phyloP scores from a whole-genome alignment of 1,139 yeast species.

The Chernovozyma sophiae-reginae region DNA sequence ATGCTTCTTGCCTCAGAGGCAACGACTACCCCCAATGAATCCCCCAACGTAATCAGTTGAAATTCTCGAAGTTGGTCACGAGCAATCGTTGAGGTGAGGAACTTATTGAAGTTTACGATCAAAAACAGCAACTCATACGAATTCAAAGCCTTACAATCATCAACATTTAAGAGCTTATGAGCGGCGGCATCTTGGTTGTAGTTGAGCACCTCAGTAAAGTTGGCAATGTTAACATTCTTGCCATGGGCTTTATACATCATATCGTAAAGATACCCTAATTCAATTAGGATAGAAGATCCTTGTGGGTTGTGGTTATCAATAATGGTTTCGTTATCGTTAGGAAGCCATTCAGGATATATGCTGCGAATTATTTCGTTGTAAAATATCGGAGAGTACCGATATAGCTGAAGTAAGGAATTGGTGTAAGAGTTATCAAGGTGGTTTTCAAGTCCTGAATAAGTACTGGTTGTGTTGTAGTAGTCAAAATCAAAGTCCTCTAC shows the following conservation, averaged over 20 bases:
- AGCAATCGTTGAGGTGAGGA: conserved; percentile 23
- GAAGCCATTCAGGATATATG: conserved; percentile 56
- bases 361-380: conserved; percentile 60
- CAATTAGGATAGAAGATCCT: conserved; percentile 62
- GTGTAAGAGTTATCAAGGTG: conserved; percentile 79
- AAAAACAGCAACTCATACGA: conserved; percentile 35
- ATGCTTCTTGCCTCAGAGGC: conserved; percentile 4
- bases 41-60: not conserved
- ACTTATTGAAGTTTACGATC: conserved; percentile 56
- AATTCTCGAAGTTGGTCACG: not conserved
- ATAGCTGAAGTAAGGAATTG: conserved; percentile 78
- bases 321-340: conserved; percentile 31
- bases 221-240: conserved; percentile 63
- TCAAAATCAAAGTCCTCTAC: conserved; percentile 92
- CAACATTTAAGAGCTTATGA: conserved; percentile 51
- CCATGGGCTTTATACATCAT: conserved; percentile 86
- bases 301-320: conserved; percentile 28
- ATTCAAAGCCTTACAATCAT: conserved; percentile 36
- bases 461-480: conserved; percentile 66
- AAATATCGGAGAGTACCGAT: conserved; percentile 69
- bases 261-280: conserved; percentile 84
- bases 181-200: conserved; percentile 43
- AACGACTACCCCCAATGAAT: not conserved
- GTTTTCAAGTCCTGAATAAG: conserved; percentile 82
- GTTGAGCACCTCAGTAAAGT: conserved; percentile 53